Base-by-base conservation (phyloP, 352 stramenopile species). In the Globisporangium uncinulatum region DNA sequence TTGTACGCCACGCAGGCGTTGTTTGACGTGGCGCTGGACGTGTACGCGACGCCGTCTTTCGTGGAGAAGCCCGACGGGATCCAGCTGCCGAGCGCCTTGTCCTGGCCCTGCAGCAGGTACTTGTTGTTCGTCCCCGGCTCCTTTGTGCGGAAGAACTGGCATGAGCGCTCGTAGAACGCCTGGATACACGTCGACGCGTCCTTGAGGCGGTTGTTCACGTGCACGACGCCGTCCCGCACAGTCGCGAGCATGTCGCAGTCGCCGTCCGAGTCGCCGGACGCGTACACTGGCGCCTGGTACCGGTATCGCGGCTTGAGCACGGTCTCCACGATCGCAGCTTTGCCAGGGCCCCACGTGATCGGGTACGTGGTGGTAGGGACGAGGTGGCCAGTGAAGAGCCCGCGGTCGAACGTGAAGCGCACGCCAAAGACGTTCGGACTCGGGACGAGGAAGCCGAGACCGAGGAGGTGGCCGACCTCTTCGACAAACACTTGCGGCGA, bases 121-220 rank as follows among this genome's bases (percentile, higher is more conserved):
- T 63, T 51, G 59, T 83, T 86, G 36, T 72, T 74, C 4, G 63
- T 83, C 20, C 15, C 53, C 19, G 63, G 66, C 56, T 86, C 71
- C 3, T 53, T 64, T 11, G 62, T 45, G 29, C 53, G 61, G 54
- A 83, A 84, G 67, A 72, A 81, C 55, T 70, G 57, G 59, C 77
- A 87, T 0, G 77, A 64, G 64, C 78, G 76, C 54, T 77, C 66
- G 66, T 87, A 86, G 61, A 86, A 86, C 20, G 39, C 54, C 56
- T 86, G 72, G 56, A 87, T 87, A 71, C 77, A 86, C 15, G 64
- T 65, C 0, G 66, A 65, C 34, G 58, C 68, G 56, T 54, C 53
- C 63, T 81, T 83, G 31, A 87, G 62, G 24, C 73, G 77, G 65
- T 87, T 87, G 71, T 86, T 86, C 7, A 78, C 77, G 59, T 83